Percentiles rank a stretch among this genome's conserved stretches.
Evolutionary conservation across 768 basidiomycete species (phyloP).

Genomic region (Rhizopogon vesiculosus): DNA sequence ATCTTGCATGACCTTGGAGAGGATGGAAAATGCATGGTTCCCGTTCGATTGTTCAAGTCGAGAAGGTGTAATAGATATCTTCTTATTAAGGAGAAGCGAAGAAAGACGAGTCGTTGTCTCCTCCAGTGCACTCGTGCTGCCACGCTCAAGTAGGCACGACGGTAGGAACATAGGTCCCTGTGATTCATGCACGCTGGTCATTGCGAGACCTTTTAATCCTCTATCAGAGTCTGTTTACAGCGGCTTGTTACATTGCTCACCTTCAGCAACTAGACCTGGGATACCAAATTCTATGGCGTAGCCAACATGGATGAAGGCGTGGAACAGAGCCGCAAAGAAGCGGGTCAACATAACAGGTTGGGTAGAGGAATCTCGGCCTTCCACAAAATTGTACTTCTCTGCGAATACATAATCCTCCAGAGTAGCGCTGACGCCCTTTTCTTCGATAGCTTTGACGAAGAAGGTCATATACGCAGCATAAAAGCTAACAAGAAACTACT

Average conservation of each 20-base stretch:
- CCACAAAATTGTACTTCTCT: not conserved
- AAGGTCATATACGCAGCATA: constrained; percentile 3
- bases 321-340: constrained; percentile 46
- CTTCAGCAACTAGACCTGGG: constrained; percentile 53
- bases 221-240: constrained; percentile 35
- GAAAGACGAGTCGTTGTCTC: not conserved
- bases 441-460: not conserved
- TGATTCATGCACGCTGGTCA: not conserved
- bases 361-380: constrained; percentile 31
- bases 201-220: not conserved
- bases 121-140: not conserved
- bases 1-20: too few relatives aligned
- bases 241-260: constrained; percentile 32
- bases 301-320: constrained; percentile 54
- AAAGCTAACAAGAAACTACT: not conserved
- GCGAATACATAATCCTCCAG: constrained; percentile 12
- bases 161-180: not conserved
- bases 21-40: too few relatives aligned
- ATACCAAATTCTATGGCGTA: constrained; percentile 55
- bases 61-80: not conserved
- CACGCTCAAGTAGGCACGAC: not conserved
- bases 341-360: constrained; percentile 49
- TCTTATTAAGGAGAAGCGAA: not conserved
- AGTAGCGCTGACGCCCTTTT: constrained; percentile 1
- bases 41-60: too few relatives aligned